phyloP scores from a whole-genome alignment of 495 filamentous ascomycete genomes.

The Thermochaetoides thermophila region DNA sequence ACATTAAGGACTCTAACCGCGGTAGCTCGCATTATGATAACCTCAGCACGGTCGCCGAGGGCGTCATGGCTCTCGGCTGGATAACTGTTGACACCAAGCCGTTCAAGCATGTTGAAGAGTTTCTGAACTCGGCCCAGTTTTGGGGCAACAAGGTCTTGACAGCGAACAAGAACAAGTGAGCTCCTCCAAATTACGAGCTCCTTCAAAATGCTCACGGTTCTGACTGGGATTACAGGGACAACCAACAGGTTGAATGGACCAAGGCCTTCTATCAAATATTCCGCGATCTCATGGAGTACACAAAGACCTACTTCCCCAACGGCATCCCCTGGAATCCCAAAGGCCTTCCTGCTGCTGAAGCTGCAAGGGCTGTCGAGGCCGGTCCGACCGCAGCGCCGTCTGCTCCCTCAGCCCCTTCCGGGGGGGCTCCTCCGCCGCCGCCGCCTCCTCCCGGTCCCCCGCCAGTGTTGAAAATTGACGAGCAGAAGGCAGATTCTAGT shows the following conservation, averaged over 20 bases:
- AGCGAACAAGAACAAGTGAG: conserved; percentile 81
- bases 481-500: conserved; percentile 19
- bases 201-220: no score
- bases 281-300: conserved; percentile 61
- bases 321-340: conserved; percentile 82
- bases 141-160: conserved; percentile 84
- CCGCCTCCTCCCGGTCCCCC: conserved; percentile 54
- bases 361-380: conserved; percentile 31
- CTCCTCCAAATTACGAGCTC: no score
- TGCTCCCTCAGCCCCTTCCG: conserved; percentile 20
- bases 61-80: conserved; percentile 76
- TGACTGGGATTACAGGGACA: conserved; percentile 37
- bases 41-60: conserved; percentile 73
- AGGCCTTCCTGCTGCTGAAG: conserved; percentile 59
- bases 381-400: conserved; percentile 20
- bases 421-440: conserved; percentile 48
- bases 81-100: conserved; percentile 66
- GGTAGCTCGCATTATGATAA: conserved; percentile 57
- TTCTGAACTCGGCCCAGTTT: conserved; percentile 65
- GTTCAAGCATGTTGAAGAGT: conserved; percentile 64
- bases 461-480: conserved; percentile 34
- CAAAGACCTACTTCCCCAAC: conserved; percentile 61
- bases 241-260: conserved; percentile 69
- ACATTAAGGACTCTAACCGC: conserved; percentile 66
- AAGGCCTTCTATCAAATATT: conserved; percentile 80